phyloP scores from a whole-genome alignment of 2,329 filamentous ascomycete species.

The Aspergillus sp. region DNA sequence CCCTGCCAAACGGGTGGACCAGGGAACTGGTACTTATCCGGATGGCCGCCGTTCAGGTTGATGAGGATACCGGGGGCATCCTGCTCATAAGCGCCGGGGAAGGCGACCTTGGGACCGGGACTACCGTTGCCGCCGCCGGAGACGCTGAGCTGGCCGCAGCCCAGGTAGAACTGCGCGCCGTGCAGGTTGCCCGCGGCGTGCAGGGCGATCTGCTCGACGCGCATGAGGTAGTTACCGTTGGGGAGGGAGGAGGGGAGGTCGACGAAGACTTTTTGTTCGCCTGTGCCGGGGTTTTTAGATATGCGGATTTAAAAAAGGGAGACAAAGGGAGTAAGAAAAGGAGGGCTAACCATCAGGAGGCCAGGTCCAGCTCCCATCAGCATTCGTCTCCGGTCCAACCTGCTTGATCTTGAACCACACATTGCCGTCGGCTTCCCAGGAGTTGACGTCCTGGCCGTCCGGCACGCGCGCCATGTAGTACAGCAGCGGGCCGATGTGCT shows the following conservation, averaged over 20 bases:
- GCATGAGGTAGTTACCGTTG: conserved; percentile 40
- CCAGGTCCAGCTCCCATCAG: background rate
- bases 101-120: conserved; percentile 5
- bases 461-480: conserved; percentile 13
- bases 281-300: too few species aligned
- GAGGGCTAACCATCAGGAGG: background rate
- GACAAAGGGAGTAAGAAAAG: background rate
- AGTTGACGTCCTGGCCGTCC: conserved; percentile 2
- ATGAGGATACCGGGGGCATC: conserved; percentile 13
- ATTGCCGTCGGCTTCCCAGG: conserved; percentile 1
- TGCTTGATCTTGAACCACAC: conserved; percentile 11
- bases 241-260: conserved; percentile 35
- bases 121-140: conserved; percentile 31
- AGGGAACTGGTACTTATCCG: background rate
- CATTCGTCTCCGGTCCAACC: conserved; percentile 1
- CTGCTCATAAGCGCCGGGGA: conserved; percentile 9
- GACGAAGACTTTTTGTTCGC: background rate
- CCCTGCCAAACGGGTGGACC: conserved; percentile 5
- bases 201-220: conserved; percentile 42
- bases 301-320: too few species aligned
- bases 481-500: conserved; percentile 10
- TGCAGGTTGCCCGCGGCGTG: conserved; percentile 33
- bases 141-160: conserved; percentile 34
- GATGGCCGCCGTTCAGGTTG: conserved; percentile 1
- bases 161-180: conserved; percentile 41